phyloP scores from a whole-genome alignment of 441 rosid species.

The Arabidopsis lyrata region DNA sequence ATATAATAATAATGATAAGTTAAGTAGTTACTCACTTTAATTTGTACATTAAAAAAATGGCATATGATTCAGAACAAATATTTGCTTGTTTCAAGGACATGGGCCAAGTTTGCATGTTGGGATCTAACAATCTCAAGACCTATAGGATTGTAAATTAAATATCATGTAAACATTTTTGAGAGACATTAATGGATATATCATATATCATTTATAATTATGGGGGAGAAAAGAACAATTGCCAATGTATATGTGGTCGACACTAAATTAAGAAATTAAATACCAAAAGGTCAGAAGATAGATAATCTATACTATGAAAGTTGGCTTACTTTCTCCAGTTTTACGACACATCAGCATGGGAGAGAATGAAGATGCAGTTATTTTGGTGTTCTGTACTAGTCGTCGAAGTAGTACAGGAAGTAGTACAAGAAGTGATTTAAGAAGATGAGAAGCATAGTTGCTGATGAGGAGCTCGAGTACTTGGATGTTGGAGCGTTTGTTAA shows the following conservation, averaged over 20 bases:
- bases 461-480: too few species aligned
- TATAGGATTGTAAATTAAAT: background rate
- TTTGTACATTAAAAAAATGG: conserved; percentile 4
- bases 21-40: background rate
- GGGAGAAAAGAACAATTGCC: background rate
- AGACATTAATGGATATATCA: conserved; percentile 19
- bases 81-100: conserved; percentile 7
- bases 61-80: background rate
- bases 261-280: conserved; percentile 11
- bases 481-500: too few species aligned
- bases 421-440: too few species aligned
- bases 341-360: too few species aligned
- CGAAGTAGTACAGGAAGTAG: too few species aligned
- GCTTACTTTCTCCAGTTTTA: too few species aligned
- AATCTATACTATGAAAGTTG: too few species aligned
- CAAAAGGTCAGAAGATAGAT: background rate
- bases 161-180: conserved; percentile 6
- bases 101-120: background rate
- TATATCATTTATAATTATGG: conserved; percentile 13
- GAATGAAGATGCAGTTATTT: too few species aligned
- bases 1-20: background rate
- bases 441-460: too few species aligned
- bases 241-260: conserved; percentile 21
- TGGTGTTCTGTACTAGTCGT: too few species aligned
- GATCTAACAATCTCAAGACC: conserved; percentile 24